Evolutionary conservation across 768 basidiomycete genomes (phyloP), one percentile per base, ranked within the genome.

Genomic region (Tylopilus felleus): DNA sequence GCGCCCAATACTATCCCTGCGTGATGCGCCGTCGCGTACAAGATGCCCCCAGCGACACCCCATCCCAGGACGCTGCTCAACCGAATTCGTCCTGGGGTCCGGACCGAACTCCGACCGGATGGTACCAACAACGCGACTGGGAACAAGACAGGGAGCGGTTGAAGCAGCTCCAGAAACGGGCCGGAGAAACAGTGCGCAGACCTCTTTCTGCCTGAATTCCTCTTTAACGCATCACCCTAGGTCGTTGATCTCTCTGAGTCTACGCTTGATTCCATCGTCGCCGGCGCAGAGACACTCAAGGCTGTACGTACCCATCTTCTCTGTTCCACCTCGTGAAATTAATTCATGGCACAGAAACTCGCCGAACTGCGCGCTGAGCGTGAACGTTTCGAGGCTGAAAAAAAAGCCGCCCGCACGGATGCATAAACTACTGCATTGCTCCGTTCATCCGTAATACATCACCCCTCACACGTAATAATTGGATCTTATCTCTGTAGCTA

Each of bases 231-330:
- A 13, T 58, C n/a, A 4, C 22, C 43, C 25, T 43, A 59, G 87
- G 78, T 85, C 72, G 71, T 73, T 8, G 84, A 86, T 47, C 64
- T 88, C 53, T 86, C 86, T 3, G 88, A 89, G 65, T 75, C 78
- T 16, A 84, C 86, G 0, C 77, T 90, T 17, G 85, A 86, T 42
- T 76, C 78, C 21, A 76, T 88, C 40, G 66, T 87, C 47, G 65
- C 68, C 22, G 80, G 77, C 1, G 77, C 85, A 44, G 80, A 86
- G 61, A 71, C 76, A 29, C 70, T 89, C 51, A 88, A 84, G 71
- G 71, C 71, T 16, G 86, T 87, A 56, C 56, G 83, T 75, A 9
- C 38, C 7, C 33, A 17, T 49, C 25, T 1, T 48, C 13, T 39
- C 38, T 22, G 1, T 14, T 51, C 21, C 48, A 27, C 33, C 27